phyloP scores from a whole-genome alignment of 2,329 filamentous ascomycete genomes.

The Pseudogymnoascus sp. region DNA sequence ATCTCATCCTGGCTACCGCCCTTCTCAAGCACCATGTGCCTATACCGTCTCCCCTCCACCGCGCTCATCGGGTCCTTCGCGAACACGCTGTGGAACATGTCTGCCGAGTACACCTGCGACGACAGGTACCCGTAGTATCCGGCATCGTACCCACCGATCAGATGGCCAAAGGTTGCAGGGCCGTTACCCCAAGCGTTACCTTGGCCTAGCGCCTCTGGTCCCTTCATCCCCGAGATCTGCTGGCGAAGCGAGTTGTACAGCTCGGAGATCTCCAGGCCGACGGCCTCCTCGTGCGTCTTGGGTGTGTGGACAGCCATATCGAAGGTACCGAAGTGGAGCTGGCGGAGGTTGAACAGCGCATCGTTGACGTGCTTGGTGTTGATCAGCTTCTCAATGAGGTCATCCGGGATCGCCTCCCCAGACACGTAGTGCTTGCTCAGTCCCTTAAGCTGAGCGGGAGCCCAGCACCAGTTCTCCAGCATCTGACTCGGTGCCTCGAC shows the following conservation, averaged over 20 bases:
- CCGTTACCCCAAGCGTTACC: slow-evolving; percentile 65
- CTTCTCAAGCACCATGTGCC: slow-evolving; percentile 68
- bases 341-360: slow-evolving; percentile 67
- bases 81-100: slow-evolving; percentile 81
- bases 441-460: slow-evolving; percentile 51
- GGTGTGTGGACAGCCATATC: slow-evolving; percentile 76
- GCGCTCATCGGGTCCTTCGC: slow-evolving; percentile 70
- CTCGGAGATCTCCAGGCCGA: slow-evolving; percentile 54
- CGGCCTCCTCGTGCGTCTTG: slow-evolving; percentile 56
- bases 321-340: slow-evolving; percentile 74
- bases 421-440: slow-evolving; percentile 69
- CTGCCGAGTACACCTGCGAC: slow-evolving; percentile 71
- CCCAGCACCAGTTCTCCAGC: slow-evolving; percentile 72
- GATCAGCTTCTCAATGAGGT: slow-evolving; percentile 65
- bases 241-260: slow-evolving; percentile 66
- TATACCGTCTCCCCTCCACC: slow-evolving; percentile 64
- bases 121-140: slow-evolving; percentile 72
- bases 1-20: slow-evolving; percentile 76
- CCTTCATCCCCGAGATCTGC: slow-evolving; percentile 65
- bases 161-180: slow-evolving; percentile 71
- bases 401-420: slow-evolving; percentile 61
- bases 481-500: slow-evolving; percentile 66
- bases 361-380: slow-evolving; percentile 74
- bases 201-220: slow-evolving; percentile 58
- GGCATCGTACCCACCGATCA: slow-evolving; percentile 78